Conservation (phyloP, 495 filamentous ascomycete species). For the Aspergillus leporis region DNA sequence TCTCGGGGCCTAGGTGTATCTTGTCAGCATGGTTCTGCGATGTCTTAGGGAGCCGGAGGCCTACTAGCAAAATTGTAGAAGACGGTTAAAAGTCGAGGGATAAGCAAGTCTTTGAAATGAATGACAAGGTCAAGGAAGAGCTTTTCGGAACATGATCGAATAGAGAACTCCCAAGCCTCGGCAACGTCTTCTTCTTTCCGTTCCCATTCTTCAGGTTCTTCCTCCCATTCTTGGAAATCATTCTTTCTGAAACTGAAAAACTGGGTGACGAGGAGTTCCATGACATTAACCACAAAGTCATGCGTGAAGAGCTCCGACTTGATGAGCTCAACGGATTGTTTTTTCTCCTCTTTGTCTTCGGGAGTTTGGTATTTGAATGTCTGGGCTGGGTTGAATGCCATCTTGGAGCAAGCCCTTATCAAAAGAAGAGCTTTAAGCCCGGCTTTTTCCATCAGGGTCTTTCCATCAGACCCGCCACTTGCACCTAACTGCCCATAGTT, state of each 20-base stretch:
- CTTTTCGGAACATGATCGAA: constrained; percentile 89
- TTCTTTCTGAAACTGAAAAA: constrained; percentile 85
- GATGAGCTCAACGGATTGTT: constrained; percentile 60
- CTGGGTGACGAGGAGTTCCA: constrained; percentile 78
- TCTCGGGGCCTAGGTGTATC: constrained; percentile 44
- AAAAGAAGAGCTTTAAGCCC: constrained; percentile 79
- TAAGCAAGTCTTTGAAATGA: constrained; percentile 77
- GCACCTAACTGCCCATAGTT: constrained; percentile 56
- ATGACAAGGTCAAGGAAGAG: constrained; percentile 89
- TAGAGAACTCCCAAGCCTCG: constrained; percentile 82
- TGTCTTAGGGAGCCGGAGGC: constrained; percentile 6
- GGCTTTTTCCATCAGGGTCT: constrained; percentile 69
- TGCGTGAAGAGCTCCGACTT: constrained; percentile 72
- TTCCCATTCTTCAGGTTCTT: constrained; percentile 93
- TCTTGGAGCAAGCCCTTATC: constrained; percentile 78
- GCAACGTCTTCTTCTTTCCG: constrained; percentile 75
- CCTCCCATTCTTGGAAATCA: constrained; percentile 88
- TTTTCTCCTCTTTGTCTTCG: constrained; percentile 69
- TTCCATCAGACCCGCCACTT: constrained; percentile 51
- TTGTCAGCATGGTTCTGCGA: background rate
- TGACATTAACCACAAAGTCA: constrained; percentile 71
- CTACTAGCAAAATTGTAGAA: constrained; percentile 72
- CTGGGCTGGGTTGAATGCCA: constrained; percentile 76
- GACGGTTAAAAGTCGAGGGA: constrained; percentile 73
- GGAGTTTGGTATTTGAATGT: constrained; percentile 78